A percentile compares a stretch with the other conserved stretches of the same genome.
Evolutionary conservation across 306 rosid genomes (phyloP).

Genomic region (Corylus avellana): DNA sequence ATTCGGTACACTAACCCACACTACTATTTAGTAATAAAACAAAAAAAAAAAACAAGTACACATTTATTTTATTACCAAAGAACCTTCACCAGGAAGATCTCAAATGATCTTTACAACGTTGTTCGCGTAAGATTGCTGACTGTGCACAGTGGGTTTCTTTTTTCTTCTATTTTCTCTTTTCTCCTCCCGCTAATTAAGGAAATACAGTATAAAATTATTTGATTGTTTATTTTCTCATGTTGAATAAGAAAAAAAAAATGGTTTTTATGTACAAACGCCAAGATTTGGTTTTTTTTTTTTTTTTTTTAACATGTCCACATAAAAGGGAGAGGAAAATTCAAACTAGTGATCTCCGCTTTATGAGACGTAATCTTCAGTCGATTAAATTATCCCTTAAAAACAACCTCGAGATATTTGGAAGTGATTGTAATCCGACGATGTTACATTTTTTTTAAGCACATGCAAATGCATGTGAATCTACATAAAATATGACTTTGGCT

Average conservation of each 20-base stretch:
- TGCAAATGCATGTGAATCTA: neutral
- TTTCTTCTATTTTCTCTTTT: too few relatives aligned
- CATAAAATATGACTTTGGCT: neutral
- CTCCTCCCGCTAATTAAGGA: too few relatives aligned
- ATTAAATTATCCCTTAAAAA: too few relatives aligned
- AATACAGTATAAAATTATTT: too few relatives aligned
- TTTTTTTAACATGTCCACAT: too few relatives aligned
- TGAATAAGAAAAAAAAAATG: too few relatives aligned
- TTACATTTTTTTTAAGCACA: neutral
- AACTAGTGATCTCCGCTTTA: too few relatives aligned
- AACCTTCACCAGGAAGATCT: conserved; percentile 32
- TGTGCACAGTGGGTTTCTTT: neutral
- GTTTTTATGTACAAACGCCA: neutral
- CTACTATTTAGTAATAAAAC: neutral
- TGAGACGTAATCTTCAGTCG: too few relatives aligned
- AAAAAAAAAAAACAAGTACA: neutral
- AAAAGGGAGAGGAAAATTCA: too few relatives aligned
- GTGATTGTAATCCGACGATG: neutral
- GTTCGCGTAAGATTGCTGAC: neutral
- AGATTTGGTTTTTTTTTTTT: neutral
- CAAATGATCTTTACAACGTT: neutral
- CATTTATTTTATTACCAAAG: neutral
- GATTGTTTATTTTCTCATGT: too few relatives aligned
- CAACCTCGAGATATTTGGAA: neutral
- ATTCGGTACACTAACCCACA: neutral